Conservation (phyloP, 169 alveolate species). For the Toxoplasma gondii region DNA sequence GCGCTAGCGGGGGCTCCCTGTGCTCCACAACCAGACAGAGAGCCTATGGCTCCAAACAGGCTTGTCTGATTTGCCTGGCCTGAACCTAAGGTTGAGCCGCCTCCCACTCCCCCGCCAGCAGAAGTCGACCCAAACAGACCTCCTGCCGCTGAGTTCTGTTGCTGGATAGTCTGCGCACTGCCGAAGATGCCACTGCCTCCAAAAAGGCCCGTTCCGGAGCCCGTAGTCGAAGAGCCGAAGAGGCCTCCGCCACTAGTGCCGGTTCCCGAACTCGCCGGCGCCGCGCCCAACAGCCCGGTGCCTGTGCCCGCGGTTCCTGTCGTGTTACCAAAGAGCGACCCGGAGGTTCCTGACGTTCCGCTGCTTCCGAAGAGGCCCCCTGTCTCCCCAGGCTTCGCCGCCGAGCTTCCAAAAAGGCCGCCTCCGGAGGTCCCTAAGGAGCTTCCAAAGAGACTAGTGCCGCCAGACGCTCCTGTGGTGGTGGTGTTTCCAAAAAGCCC, state of each 20-base stretch:
- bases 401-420: background rate
- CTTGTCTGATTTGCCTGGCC: background rate
- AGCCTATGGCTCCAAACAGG: conserved; percentile 12
- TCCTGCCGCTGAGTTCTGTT: conserved; percentile 44
- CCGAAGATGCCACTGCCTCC: conserved; percentile 54
- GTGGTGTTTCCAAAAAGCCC: background rate
- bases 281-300: background rate
- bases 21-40: background rate
- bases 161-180: conserved; percentile 33
- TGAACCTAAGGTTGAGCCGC: background rate
- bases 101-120: conserved; percentile 14
- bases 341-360: conserved; percentile 1
- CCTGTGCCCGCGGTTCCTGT: background rate
- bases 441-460: conserved; percentile 20
- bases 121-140: conserved; percentile 51
- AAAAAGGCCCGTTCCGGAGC: conserved; percentile 6
- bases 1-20: conserved; percentile 1
- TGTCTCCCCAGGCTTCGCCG: conserved; percentile 14
- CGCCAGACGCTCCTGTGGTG: background rate
- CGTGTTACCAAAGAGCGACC: background rate
- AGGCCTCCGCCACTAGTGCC: background rate
- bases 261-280: background rate
- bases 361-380: conserved; percentile 30
- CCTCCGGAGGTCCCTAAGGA: background rate
- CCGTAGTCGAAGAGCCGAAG: conserved; percentile 12